phyloP scores from a whole-genome alignment of 2,329 filamentous ascomycete genomes.

The Tolypocladium nubicola region DNA sequence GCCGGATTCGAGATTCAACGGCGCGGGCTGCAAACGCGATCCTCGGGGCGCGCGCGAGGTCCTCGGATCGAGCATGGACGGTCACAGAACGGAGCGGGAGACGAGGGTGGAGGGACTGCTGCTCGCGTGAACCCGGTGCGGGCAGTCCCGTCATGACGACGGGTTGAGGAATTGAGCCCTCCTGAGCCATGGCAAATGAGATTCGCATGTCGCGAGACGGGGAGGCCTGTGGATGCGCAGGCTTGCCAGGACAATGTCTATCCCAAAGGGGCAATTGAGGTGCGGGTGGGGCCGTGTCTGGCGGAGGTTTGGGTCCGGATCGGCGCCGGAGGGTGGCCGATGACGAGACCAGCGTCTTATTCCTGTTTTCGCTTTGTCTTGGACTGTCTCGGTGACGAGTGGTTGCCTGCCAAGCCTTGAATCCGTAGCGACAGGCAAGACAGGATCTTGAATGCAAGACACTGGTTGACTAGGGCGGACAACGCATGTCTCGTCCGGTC shows the following conservation, averaged over 20 bases:
- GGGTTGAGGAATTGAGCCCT: not conserved
- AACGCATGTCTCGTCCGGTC: too few relatives aligned
- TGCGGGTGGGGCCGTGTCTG: not conserved
- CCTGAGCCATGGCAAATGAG: not conserved
- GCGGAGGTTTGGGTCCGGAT: not conserved
- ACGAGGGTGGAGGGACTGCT: not conserved
- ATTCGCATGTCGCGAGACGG: not conserved
- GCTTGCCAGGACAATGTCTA: not conserved
- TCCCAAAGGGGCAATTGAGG: not conserved
- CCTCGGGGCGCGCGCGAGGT: too few relatives aligned
- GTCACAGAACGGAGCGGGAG: too few relatives aligned
- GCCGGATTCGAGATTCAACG: not conserved
- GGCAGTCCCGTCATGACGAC: not conserved
- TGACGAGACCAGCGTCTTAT: too few relatives aligned
- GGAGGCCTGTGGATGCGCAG: not conserved
- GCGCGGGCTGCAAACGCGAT: too few relatives aligned
- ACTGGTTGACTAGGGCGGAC: too few relatives aligned
- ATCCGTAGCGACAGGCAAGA: too few relatives aligned
- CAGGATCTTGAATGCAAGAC: too few relatives aligned
- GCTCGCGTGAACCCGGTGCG: not conserved
- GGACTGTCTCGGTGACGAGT: too few relatives aligned
- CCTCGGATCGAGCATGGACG: too few relatives aligned
- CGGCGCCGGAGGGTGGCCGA: not conserved
- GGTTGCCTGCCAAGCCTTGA: too few relatives aligned
- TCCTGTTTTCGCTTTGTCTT: too few relatives aligned